Evolutionary conservation across 768 basidiomycete genomes (phyloP).

Genomic region (Boletus insuetus): DNA sequence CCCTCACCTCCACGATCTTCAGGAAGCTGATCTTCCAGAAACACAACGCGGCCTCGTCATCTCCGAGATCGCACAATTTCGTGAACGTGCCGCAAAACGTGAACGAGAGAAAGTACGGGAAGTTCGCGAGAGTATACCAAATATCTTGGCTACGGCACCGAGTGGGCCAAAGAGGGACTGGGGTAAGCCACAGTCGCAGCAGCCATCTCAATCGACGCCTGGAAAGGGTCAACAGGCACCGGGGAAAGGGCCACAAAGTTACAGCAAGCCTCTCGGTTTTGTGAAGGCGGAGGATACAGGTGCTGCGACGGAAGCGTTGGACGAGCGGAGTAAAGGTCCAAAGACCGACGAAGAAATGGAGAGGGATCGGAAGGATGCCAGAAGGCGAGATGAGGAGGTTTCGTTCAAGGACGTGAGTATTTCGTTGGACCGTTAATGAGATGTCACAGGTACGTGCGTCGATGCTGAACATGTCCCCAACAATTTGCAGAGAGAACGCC

Average conservation of each 20-base stretch:
- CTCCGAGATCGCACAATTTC: conserved; percentile 94
- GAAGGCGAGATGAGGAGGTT: conserved; percentile 75
- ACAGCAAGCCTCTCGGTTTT: conserved; percentile 78
- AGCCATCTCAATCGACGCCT: conserved; percentile 33
- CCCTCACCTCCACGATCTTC: conserved; percentile 94
- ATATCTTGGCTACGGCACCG: conserved; percentile 42
- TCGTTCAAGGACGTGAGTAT: conserved; percentile 81
- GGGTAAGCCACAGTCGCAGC: conserved; percentile 54
- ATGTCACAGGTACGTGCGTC: neutral
- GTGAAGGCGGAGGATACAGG: conserved; percentile 65
- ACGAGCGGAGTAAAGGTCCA: conserved; percentile 37
- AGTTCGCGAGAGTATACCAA: conserved; percentile 56
- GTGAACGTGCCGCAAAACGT: conserved; percentile 88
- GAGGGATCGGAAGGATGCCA: conserved; percentile 70
- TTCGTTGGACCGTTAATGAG: neutral
- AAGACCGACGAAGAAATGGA: conserved; percentile 92
- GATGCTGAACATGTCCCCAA: neutral
- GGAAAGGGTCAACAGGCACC: conserved; percentile 47
- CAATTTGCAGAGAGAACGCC: conserved; percentile 72
- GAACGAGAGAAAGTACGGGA: conserved; percentile 88
- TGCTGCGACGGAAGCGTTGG: conserved; percentile 31
- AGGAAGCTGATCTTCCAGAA: conserved; percentile 96
- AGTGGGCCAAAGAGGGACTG: conserved; percentile 82
- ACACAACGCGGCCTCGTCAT: conserved; percentile 89
- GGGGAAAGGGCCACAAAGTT: conserved; percentile 71